Evolutionary conservation across 257 asterid genomes (phyloP), one percentile per base, ranked within the genome.

Genomic region (Fraxinus pennsylvanica): DNA sequence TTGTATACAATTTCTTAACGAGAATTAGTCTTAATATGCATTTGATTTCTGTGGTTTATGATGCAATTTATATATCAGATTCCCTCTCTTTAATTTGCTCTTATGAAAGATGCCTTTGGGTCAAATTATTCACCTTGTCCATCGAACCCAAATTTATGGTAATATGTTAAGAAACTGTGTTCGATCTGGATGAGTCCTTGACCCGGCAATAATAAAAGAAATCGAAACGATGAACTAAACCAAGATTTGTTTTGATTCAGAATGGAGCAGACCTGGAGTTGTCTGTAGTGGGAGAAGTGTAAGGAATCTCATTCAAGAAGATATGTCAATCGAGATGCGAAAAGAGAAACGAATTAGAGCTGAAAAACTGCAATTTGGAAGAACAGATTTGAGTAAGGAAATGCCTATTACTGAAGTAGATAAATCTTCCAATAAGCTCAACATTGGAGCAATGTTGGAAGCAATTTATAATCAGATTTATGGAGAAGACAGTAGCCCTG

Each of bases 381-480:
- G 78, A 72, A 80, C 76, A 66, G 88, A 82, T 70, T 65, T 73
- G 72, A 68, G 77, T 83, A 33, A 81, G 73, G 57, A 85, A 81
- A 57, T 32, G 75, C 73, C 84, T 59, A 78, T 87, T n/a, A 22
- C 80, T 79, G 82, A 89, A 30, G 75, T 76, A 29, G 88, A 83
- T 66, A 54, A 73, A 57, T 80, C 89, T 32, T 47, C 77, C 21
- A 82, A 82, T n/a, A 80, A 80, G 83, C 80, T 83, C 19, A 86
- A 78, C 19, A 54, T 86, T 10, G 92, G 83, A 21, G 90, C 85
- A 25, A 63, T 90, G 47, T 74, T 88, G 68, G 89, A 85, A 71
- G 86, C 85, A 47, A 84, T 83, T 65, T 65, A 79, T 80, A 68
- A 77, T 77, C 92, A 85, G 68, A 82, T 81, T 83, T 81, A 85